phyloP scores from a whole-genome alignment of 2,329 filamentous ascomycete genomes.

The Penicillium digitatum region DNA sequence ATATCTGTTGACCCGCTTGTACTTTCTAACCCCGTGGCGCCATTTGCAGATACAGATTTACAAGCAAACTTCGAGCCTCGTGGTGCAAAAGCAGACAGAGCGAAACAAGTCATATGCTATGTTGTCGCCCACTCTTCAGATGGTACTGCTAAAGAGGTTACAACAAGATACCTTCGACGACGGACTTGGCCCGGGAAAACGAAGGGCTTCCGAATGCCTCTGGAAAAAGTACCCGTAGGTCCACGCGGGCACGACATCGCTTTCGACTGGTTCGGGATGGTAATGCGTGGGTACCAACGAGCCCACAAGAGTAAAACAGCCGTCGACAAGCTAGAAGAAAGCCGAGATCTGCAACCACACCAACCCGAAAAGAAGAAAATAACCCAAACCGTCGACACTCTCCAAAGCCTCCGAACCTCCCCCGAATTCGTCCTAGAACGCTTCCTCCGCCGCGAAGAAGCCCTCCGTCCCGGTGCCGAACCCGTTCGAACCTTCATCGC shows the following conservation, averaged over 20 bases:
- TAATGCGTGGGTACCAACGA: constrained; percentile 69
- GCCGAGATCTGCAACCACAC: constrained; percentile 68
- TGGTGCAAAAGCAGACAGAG: constrained; percentile 75
- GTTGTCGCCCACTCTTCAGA: constrained; percentile 77
- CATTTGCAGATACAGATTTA: constrained; percentile 59
- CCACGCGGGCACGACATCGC: constrained; percentile 71
- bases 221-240: constrained; percentile 77
- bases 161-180: constrained; percentile 79
- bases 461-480: constrained; percentile 64
- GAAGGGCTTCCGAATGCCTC: constrained; percentile 73
- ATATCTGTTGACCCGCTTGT: constrained; percentile 74
- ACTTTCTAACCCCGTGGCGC: constrained; percentile 62
- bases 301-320: constrained; percentile 56
- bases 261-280: constrained; percentile 82
- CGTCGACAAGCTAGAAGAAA: constrained; percentile 74
- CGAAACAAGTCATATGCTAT: constrained; percentile 87
- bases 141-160: constrained; percentile 90
- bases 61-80: constrained; percentile 75
- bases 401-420: constrained; percentile 84
- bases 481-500: constrained; percentile 71
- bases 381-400: constrained; percentile 71
- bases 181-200: constrained; percentile 82
- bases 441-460: constrained; percentile 88
- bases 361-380: constrained; percentile 69
- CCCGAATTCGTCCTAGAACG: constrained; percentile 79